phyloP scores from a whole-genome alignment of 306 rosid species.

The Phaseolus lunatus region DNA sequence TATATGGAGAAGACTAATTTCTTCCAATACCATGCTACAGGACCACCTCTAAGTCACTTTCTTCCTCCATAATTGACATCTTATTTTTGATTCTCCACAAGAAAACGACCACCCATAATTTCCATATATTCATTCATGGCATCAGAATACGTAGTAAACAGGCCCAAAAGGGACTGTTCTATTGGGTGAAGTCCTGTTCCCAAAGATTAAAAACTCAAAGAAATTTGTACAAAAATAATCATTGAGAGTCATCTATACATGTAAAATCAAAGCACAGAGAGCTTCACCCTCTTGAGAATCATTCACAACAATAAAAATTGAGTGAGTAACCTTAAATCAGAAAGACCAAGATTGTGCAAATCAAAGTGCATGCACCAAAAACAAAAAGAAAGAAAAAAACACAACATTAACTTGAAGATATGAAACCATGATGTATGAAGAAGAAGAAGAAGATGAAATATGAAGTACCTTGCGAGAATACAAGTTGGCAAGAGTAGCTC shows the following conservation, averaged over 20 bases:
- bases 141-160: not conserved
- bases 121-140: not conserved
- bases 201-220: not conserved
- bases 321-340: not conserved
- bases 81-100: not conserved
- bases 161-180: slow-evolving; percentile 10
- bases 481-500: slow-evolving; percentile 68
- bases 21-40: not conserved
- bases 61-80: slow-evolving; percentile 32
- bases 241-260: not conserved
- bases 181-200: slow-evolving; percentile 34
- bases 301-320: slow-evolving; percentile 28
- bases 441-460: not conserved
- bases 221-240: not conserved
- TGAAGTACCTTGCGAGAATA: slow-evolving; percentile 70
- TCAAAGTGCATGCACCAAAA: slow-evolving; percentile 17
- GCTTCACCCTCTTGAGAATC: not conserved
- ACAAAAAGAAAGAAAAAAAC: not conserved
- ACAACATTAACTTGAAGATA: not conserved
- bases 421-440: not conserved
- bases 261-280: not conserved
- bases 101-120: slow-evolving; percentile 17
- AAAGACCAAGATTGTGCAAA: not conserved
- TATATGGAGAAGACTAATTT: not conserved
- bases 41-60: slow-evolving; percentile 34